phyloP scores from a whole-genome alignment of 1,284 basidiomycete species.

The Puccinia sorghi region DNA sequence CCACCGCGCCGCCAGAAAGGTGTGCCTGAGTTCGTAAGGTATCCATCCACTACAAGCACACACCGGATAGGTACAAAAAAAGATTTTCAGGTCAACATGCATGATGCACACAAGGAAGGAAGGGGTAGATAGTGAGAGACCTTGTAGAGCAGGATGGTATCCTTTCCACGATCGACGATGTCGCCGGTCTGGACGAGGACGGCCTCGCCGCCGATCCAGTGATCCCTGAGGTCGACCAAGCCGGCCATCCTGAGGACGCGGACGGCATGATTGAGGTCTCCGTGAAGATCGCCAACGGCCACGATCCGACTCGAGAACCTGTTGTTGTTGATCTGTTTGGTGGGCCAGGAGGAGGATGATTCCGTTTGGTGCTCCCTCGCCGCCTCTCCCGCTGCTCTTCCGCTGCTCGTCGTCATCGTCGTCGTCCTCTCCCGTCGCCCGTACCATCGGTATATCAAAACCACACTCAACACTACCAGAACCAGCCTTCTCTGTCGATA shows the following conservation, averaged over 20 bases:
- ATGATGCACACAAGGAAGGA: background rate
- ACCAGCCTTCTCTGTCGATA: conserved; percentile 4
- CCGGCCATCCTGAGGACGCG: conserved; percentile 74
- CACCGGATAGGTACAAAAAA: conserved; percentile 27
- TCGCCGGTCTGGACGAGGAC: conserved; percentile 82
- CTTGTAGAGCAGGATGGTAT: conserved; percentile 26
- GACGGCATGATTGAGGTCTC: conserved; percentile 69
- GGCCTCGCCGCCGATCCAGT: conserved; percentile 67
- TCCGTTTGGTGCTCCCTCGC: background rate
- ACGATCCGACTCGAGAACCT: conserved; percentile 63
- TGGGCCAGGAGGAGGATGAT: background rate
- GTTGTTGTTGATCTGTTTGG: background rate
- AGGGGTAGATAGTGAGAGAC: background rate
- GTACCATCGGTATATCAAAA: background rate
- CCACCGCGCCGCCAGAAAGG: conserved; percentile 68
- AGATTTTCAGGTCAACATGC: background rate
- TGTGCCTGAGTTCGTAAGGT: conserved; percentile 73
- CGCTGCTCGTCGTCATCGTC: too few species aligned
- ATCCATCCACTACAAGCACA: conserved; percentile 78
- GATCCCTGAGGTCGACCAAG: conserved; percentile 68
- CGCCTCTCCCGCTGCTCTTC: background rate
- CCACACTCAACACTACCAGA: background rate
- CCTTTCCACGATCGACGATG: conserved; percentile 66
- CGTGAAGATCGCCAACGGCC: conserved; percentile 78
- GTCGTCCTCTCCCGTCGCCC: background rate